These are phyloP conservation scores for Plasmodium coatneyi DNA, from an alignment of 169 alveolate species.

Conservation along the genomic window DNA sequence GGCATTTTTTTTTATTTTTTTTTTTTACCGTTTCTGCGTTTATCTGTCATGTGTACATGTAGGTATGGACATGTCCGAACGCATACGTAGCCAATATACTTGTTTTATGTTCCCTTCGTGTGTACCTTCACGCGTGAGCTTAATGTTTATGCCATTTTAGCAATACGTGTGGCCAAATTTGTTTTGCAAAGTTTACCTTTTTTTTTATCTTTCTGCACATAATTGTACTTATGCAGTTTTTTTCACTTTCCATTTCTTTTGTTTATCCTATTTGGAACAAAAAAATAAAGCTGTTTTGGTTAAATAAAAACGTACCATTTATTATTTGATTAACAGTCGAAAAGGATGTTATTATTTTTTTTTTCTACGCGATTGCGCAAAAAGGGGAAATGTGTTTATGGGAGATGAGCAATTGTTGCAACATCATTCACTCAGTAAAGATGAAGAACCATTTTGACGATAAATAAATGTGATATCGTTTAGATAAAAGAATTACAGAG, in stretches of 20 bases:
- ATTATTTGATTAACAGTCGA: conserved; percentile 3
- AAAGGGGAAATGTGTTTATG: background rate
- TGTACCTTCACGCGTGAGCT: background rate
- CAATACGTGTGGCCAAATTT: background rate
- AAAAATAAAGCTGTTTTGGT: conserved; percentile 20
- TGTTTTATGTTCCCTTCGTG: conserved; percentile 1
- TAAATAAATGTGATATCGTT: background rate
- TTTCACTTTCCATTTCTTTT: background rate
- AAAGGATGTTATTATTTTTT: background rate
- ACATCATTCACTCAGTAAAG: background rate
- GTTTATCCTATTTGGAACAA: background rate
- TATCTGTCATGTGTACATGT: background rate
- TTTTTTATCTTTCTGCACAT: background rate
- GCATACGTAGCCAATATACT: background rate
- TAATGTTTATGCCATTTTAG: background rate
- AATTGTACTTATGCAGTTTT: background rate
- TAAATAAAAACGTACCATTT: conserved; percentile 2
- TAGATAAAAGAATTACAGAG: background rate
- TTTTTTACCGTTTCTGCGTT: background rate
- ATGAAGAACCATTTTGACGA: background rate
- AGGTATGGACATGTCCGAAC: background rate
- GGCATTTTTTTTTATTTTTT: background rate
- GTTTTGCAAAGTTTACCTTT: background rate
- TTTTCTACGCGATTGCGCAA: background rate
- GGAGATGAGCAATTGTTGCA: background rate